Base-by-base conservation (phyloP, 2,329 filamentous ascomycete species). In the Pseudocercospora fijiensis region DNA sequence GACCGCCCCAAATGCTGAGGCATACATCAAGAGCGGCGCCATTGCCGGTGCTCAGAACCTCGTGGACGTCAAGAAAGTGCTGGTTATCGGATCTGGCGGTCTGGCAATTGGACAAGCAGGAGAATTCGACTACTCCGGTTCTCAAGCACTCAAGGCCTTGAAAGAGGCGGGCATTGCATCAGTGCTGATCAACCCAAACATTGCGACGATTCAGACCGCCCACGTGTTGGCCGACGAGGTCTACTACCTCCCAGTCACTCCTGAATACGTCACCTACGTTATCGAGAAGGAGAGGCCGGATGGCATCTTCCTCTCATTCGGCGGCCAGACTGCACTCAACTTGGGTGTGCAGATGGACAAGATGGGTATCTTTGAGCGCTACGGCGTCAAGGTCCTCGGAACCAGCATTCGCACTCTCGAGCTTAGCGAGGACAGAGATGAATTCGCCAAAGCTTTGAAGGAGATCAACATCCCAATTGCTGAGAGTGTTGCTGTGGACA, bases 401-500 rank as follows among this genome's bases (percentile, higher is more conserved):
- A 99, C 95, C 55, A 96, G 91, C 78, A 90, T 98, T 76, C 89
- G 91, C 79, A 98, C 95, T 20, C 85, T 99, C 64, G 92, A 97
- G 84, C 90, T 93, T 61, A 94, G 89, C 74, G 94, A 98, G 81
- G 95, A 99, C 78, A 89, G 95, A 82, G 95, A 98, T 76, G 85
- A 98, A 68, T 99, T 99, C 78, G 88, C 94, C 66, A 93, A 96
- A 82, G 95, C 95, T 57, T 85, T 99, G 65, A 93, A 96, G 61
- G 94, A 98, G 83, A 99, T 99, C 76, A 85, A 97, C 76, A 98
- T 98, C 72, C 95, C 95, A 65, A 97, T 98, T 73, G 95, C 95
- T 61, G 91, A 97, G 81, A 97, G 93, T 7, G 92, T 96, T 73
- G 95, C 95, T 67, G 94, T 97, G 64, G 85, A 87, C 72, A 96